These are phyloP conservation scores for Pouteria campechiana DNA, from an alignment of 179 eudicot genomes.

Conservation along the genomic window DNA sequence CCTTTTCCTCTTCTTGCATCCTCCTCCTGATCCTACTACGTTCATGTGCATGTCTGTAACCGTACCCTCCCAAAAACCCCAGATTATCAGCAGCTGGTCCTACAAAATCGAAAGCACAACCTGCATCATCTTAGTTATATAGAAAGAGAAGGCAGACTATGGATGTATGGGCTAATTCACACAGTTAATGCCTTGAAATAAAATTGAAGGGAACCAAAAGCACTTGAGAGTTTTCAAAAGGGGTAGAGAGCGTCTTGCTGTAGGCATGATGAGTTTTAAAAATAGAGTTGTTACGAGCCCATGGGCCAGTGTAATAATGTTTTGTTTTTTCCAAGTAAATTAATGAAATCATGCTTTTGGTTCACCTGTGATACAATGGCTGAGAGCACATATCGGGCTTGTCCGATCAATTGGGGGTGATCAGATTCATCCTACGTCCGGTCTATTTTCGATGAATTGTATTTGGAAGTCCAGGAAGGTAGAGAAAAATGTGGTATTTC, in stretches of 20 bases:
- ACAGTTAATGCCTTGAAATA: conserved; percentile 45
- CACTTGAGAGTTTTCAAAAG: background rate
- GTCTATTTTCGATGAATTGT: background rate
- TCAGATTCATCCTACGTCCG: conserved; percentile 7
- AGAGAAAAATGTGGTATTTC: conserved; percentile 18
- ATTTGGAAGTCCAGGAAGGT: too few relatives aligned
- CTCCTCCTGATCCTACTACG: conserved; percentile 33
- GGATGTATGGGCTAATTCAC: conserved; percentile 34
- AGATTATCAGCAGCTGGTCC: background rate
- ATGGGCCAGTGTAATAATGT: conserved; percentile 10
- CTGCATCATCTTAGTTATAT: background rate
- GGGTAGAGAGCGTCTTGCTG: conserved; percentile 13
- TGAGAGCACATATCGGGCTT: conserved; percentile 4
- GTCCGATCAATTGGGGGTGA: conserved; percentile 21
- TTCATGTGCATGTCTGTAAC: conserved; percentile 16
- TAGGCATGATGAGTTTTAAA: conserved; percentile 39
- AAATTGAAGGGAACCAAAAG: conserved; percentile 14
- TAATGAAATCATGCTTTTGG: conserved; percentile 25
- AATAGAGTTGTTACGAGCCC: conserved; percentile 22
- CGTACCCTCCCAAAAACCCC: too few relatives aligned
- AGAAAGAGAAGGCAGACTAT: conserved; percentile 7
- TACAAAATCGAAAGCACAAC: background rate
- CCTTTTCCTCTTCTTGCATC: conserved; percentile 47
- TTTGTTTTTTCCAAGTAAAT: conserved; percentile 10
- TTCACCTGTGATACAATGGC: conserved; percentile 5